Percentiles rank a stretch among this genome's conserved stretches.
phyloP scores from a whole-genome alignment of 2,329 filamentous ascomycete genomes.

The Exutisphaerella laricina region DNA sequence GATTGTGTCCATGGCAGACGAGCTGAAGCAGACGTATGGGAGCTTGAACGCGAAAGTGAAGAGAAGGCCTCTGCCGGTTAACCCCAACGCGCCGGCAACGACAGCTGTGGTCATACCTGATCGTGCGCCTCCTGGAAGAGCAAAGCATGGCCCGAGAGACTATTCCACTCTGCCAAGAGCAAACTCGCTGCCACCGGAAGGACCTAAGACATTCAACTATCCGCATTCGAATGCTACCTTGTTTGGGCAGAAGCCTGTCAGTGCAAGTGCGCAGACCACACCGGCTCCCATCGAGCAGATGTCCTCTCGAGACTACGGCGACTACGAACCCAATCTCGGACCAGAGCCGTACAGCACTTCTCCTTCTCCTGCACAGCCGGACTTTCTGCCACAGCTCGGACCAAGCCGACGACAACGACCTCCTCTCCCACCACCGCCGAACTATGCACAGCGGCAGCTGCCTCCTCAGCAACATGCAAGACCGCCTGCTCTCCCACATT shows the following conservation, averaged over 20 bases:
- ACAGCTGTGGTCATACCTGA: constrained; percentile 26
- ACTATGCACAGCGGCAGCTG: constrained; percentile 19
- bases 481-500: constrained; percentile 35
- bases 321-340: constrained; percentile 18
- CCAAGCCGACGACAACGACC: constrained; percentile 28
- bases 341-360: constrained; percentile 27
- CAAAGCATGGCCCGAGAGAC: constrained; percentile 33
- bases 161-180: constrained; percentile 22
- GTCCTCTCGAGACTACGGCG: constrained; percentile 13
- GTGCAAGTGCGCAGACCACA: constrained; percentile 4
- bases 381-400: constrained; percentile 32
- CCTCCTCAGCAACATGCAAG: constrained; percentile 20
- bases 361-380: constrained; percentile 40
- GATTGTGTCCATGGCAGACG: constrained; percentile 29
- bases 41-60: constrained; percentile 51
- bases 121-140: constrained; percentile 23
- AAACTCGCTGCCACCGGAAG: constrained; percentile 25
- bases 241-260: constrained; percentile 18
- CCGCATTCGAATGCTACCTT: constrained; percentile 21
- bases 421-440: constrained; percentile 26
- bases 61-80: constrained; percentile 74
- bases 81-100: constrained; percentile 51
- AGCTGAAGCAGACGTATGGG: constrained; percentile 24
- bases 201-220: constrained; percentile 18
- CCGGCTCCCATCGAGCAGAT: constrained; percentile 6